These are phyloP conservation scores for Monilinia fructicola DNA, from an alignment of 2,329 filamentous ascomycete species.

Conservation along the genomic window DNA sequence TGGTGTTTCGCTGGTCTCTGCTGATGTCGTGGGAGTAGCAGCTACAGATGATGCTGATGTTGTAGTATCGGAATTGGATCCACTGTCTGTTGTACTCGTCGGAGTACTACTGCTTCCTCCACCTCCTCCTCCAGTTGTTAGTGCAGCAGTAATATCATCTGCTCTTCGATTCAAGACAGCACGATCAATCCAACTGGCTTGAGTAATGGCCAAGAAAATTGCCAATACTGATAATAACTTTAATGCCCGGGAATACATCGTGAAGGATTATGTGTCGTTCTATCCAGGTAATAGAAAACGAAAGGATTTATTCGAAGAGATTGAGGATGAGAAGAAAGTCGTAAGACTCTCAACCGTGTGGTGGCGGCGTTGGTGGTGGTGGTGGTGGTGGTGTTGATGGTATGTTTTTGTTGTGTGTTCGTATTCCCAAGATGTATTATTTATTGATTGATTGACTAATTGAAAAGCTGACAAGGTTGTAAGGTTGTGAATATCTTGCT, in stretches of 20 bases:
- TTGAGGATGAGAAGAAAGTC: too few species aligned
- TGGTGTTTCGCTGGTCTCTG: neutral
- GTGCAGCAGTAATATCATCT: slow-evolving; percentile 3
- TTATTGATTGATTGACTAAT: too few species aligned
- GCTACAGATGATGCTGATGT: neutral
- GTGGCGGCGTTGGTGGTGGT: too few species aligned
- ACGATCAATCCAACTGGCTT: slow-evolving; percentile 32
- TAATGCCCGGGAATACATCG: slow-evolving; percentile 16
- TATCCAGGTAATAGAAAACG: neutral
- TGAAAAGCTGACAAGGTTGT: too few species aligned
- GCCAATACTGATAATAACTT: slow-evolving; percentile 17
- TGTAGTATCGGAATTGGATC: slow-evolving; percentile 13
- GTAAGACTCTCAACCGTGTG: too few species aligned
- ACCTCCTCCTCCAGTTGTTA: slow-evolving; percentile 2
- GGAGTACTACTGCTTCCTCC: neutral
- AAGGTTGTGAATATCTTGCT: too few species aligned
- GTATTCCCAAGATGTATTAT: too few species aligned
- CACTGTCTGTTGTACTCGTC: neutral
- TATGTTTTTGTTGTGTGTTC: too few species aligned
- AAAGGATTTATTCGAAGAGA: neutral
- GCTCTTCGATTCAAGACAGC: slow-evolving; percentile 26
- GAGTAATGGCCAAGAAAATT: slow-evolving; percentile 32
- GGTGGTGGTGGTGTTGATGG: too few species aligned
- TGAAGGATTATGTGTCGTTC: neutral
- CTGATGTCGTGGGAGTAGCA: neutral